Evolutionary conservation across 2,329 filamentous ascomycete species (phyloP), one percentile per base, ranked within the genome.

Genomic region (Exophiala oligosperma): DNA sequence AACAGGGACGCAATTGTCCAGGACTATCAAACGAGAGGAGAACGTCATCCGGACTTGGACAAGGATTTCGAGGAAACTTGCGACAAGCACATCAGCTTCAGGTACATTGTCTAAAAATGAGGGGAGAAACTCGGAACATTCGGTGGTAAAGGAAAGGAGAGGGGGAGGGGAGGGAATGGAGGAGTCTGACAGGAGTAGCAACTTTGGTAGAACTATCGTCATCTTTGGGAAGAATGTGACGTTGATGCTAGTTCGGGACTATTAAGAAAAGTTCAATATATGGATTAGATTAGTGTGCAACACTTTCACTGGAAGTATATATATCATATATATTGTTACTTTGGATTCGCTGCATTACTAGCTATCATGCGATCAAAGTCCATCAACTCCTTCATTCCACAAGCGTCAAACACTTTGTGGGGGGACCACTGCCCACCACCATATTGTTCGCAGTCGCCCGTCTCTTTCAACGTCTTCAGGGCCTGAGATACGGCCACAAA

Each of bases 331-430:
- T 46, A 17, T 23, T 26, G 5, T 5, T 4, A 26, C 11, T 46
- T 12, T 24, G 2, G 4, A 5, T 12, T 23, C n/a, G 14, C 2
- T 21, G 3, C 24, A 3, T 12, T 24, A 46, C n/a, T 14, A 8
- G 41, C 41, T 24, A 26, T 24, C 3, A 23, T 9, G 21, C 24
- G 40, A 67, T 76, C 75, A 53, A 77, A 56, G 56, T 69, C 63
- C 17, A 76, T 61, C 40, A 70, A 72, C 49, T 74, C 70, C 56
- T 75, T 68, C 60, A 77, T 56, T 17, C 73, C 75, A 62, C 74
- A 76, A 14, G 75, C 70, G 12, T 73, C 66, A 52, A 77, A 77
- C 43, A 77, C 49, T 62, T 67, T 69, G 65, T 74, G 72, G 35
- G 74, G 73, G 28, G 69, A 73, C 44, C 75, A 52, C 12, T 72